Conservation (phyloP, 1,139 yeast species). For the Wickerhamomyces sp. region DNA sequence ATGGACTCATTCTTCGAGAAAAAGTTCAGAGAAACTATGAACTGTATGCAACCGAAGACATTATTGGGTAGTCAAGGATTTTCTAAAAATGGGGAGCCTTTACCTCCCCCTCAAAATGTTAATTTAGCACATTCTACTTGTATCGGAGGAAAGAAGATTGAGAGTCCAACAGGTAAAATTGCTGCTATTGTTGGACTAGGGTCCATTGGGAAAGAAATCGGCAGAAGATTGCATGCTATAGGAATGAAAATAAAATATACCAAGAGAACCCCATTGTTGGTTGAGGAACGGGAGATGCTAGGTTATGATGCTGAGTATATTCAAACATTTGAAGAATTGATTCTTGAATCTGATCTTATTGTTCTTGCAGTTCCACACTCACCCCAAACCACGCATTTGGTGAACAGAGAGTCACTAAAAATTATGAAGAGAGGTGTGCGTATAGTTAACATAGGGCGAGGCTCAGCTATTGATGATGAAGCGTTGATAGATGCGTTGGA, state of each 20-base stretch:
- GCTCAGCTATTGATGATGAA: conserved; percentile 64
- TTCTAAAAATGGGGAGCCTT: conserved; percentile 12
- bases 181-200: conserved; percentile 77
- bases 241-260: conserved; percentile 67
- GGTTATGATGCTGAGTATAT: conserved; percentile 45
- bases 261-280: conserved; percentile 46
- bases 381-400: conserved; percentile 49
- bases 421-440: conserved; percentile 50
- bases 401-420: conserved; percentile 44
- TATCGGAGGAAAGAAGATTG: conserved; percentile 44
- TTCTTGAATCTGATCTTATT: conserved; percentile 45
- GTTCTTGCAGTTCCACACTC: conserved; percentile 69
- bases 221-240: conserved; percentile 45
- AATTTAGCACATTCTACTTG: conserved; percentile 30
- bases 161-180: conserved; percentile 52
- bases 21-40: conserved; percentile 33
- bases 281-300: conserved; percentile 30
- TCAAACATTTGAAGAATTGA: conserved; percentile 32
- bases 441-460: conserved; percentile 76
- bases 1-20: conserved; percentile 47
- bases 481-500: conserved; percentile 66
- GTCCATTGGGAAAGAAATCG: conserved; percentile 63
- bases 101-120: conserved; percentile 4
- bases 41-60: conserved; percentile 35
- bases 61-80: conserved; percentile 28